phyloP scores from a whole-genome alignment of 352 stramenopile genomes.

The Phytopythium vexans region DNA sequence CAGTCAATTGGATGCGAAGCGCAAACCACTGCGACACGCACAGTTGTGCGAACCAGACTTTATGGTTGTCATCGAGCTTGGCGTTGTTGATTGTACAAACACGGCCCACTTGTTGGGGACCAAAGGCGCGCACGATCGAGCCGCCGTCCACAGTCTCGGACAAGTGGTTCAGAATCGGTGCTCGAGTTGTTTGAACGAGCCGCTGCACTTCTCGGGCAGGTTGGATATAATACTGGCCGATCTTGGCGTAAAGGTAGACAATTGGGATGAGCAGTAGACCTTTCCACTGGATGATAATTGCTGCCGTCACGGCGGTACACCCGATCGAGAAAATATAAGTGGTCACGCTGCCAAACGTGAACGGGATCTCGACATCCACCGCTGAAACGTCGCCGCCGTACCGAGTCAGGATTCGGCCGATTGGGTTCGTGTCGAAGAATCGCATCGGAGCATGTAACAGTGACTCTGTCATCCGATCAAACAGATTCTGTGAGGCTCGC shows the following conservation, averaged over 20 bases:
- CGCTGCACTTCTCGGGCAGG: conserved; percentile 47
- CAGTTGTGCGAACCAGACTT: conserved; percentile 29
- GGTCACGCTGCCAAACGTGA: conserved; percentile 43
- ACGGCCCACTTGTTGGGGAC: conserved; percentile 24
- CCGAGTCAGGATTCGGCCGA: too few species aligned
- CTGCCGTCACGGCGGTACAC: conserved; percentile 71
- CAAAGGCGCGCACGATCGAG: conserved; percentile 52
- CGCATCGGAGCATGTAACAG: too few species aligned
- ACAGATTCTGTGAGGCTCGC: too few species aligned
- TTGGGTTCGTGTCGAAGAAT: too few species aligned
- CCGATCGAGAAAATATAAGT: conserved; percentile 58
- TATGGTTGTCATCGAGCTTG: conserved; percentile 38
- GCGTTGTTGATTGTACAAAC: conserved; percentile 28
- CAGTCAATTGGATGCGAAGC: conserved; percentile 59
- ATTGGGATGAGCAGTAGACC: conserved; percentile 80
- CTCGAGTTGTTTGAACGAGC: conserved; percentile 34
- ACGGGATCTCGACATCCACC: conserved; percentile 78
- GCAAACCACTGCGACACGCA: conserved; percentile 41
- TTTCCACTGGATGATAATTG: conserved; percentile 77
- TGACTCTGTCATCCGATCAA: too few species aligned
- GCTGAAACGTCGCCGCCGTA: too few species aligned
- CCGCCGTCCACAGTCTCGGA: too few species aligned
- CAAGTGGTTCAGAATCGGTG: conserved; percentile 43
- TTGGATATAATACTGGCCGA: conserved; percentile 32
- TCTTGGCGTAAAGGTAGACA: conserved; percentile 62